Conservation (phyloP, 2,329 filamentous ascomycete genomes). For the Claviceps purpurea region DNA sequence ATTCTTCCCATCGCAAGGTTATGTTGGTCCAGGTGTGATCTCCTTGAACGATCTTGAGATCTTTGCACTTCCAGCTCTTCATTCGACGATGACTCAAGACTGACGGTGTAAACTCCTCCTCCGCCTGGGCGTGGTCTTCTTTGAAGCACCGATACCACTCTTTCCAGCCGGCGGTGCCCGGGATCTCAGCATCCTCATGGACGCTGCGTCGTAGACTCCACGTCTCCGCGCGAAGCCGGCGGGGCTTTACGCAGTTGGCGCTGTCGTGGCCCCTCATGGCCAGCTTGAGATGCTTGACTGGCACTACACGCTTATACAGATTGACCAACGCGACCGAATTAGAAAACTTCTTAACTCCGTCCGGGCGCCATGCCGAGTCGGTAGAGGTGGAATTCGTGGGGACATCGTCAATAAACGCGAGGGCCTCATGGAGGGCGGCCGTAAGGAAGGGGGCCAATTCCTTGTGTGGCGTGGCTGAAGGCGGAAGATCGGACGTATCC, state of each 20-base stretch:
- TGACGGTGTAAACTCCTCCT: constrained; percentile 26
- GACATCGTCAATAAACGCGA: constrained; percentile 43
- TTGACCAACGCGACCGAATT: constrained; percentile 39
- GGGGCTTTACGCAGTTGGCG: constrained; percentile 8
- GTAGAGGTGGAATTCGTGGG: constrained; percentile 15
- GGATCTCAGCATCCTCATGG: constrained; percentile 38
- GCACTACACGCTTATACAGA: constrained; percentile 37
- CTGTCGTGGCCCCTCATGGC: constrained; percentile 20
- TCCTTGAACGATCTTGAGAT: constrained; percentile 24
- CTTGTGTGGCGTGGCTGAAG: constrained; percentile 22
- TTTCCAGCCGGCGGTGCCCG: constrained; percentile 45
- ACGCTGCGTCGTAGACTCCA: constrained; percentile 53
- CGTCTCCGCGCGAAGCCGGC: constrained; percentile 28
- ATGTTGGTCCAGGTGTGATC: constrained; percentile 32
- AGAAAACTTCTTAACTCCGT: constrained; percentile 33
- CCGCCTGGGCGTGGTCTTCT: constrained; percentile 28
- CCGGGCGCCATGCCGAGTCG: constrained; percentile 32
- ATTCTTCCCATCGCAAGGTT: constrained; percentile 43
- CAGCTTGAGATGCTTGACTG: constrained; percentile 27
- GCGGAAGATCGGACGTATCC: constrained; percentile 32
- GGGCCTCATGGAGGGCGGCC: constrained; percentile 41
- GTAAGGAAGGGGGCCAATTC: constrained; percentile 38
- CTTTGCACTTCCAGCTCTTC: constrained; percentile 32
- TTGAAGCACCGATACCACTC: constrained; percentile 51
- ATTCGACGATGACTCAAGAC: constrained; percentile 22